Percentiles rank a stretch among this genome's conserved stretches.
Evolutionary conservation across 2,329 filamentous ascomycete species (phyloP).

Genomic region (Pezicula neosporulosa): DNA sequence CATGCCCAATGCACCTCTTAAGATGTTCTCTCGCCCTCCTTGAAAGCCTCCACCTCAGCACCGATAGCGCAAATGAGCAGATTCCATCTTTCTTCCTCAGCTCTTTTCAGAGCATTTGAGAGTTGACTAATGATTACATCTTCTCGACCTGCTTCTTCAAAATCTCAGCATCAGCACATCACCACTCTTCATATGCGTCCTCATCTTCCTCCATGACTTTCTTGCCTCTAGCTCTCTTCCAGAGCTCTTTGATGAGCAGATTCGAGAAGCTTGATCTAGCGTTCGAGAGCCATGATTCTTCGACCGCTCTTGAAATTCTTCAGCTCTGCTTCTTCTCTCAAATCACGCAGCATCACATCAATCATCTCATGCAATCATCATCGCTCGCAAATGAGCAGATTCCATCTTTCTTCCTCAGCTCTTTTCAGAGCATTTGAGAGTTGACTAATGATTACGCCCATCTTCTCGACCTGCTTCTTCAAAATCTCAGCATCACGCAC

Average conservation of each 20-base stretch:
- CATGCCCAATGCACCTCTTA: constrained; percentile 36
- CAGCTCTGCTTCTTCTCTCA: too few relatives aligned
- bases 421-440: constrained; percentile 51
- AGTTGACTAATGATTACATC: constrained; percentile 58
- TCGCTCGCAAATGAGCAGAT: constrained; percentile 69
- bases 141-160: constrained; percentile 44
- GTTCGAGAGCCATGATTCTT: too few relatives aligned
- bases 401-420: constrained; percentile 66
- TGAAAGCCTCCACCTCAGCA: constrained; percentile 67
- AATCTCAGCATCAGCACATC: constrained; percentile 35
- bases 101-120: constrained; percentile 48
- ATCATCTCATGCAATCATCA: too few relatives aligned
- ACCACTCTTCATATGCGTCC: constrained; percentile 47
- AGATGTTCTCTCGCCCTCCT: constrained; percentile 52
- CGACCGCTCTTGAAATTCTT: too few relatives aligned
- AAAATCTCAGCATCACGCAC: constrained; percentile 36
- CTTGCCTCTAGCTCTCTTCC: constrained; percentile 62
- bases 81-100: constrained; percentile 66
- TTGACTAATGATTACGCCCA: constrained; percentile 51
- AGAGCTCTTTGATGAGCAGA: too few relatives aligned
- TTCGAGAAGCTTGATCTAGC: too few relatives aligned
- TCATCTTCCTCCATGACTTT: constrained; percentile 62
- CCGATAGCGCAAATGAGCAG: constrained; percentile 72
- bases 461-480: constrained; percentile 45
- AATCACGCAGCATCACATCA: too few relatives aligned